Evolutionary conservation across 306 rosid species (phyloP), one percentile per base, ranked within the genome.

Genomic region (Pterocarpus santalinus): DNA sequence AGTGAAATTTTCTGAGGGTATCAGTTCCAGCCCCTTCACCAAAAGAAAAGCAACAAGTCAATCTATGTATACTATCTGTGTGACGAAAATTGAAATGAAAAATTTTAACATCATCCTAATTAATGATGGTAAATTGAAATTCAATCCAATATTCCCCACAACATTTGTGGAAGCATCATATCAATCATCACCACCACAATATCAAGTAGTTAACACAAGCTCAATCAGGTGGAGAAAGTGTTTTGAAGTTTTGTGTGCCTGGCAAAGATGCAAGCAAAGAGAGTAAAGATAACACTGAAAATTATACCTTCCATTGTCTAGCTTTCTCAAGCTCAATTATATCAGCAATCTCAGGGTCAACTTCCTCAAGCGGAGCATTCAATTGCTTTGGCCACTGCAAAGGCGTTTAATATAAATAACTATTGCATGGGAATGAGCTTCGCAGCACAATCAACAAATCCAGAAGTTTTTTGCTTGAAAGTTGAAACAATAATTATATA

Each of bases 1-100:
- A 32, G 99, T 96, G 89, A 96, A 96, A 84, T 96, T 96, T 86
- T 94, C 98, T n/a, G 99, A 96, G 28, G 99, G 99, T 11, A 95
- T 96, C 68, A 96, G 83, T 71, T 96, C 99, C 68, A 96, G 83
- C 51, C 99, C 99, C 99, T 96, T 86, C 73, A 84, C 58, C 55
- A 33, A n/a, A n/a, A 39, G 12, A 41, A 73, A 32, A 69, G 70
- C 83, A 56, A 43, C 2, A 12, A 51, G 17, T 51, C 17, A 14
- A 3, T 14, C 57, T 15, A 51, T 10, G 14, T 38, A 3, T 6
- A 38, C 41, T 38, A 5, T 38, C 41, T 47, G 53, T 47, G n/a
- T 12, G 14, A 4, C 8, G 53, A 47, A 32, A 71, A 9, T 4
- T 71, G 63, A 81, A 52, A 57, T 16, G 30, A 7, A 58, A 53